These are phyloP conservation scores for Nemania serpens DNA, from an alignment of 2,329 filamentous ascomycete species.

Conservation along the genomic window DNA sequence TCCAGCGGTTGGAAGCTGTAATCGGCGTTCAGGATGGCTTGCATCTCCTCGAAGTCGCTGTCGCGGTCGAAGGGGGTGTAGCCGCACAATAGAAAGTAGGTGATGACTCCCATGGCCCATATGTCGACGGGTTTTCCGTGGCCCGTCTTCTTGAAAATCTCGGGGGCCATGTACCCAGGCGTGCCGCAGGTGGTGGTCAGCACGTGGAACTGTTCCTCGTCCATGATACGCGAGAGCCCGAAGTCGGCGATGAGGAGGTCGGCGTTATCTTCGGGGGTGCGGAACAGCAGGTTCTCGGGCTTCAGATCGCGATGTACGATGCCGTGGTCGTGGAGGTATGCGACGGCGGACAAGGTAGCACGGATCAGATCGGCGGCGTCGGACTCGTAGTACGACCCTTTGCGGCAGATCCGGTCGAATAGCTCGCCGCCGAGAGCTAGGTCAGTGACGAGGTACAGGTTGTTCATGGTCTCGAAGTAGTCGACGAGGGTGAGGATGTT, in stretches of 20 bases:
- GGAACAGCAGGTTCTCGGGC: conserved; percentile 94
- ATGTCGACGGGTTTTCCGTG: conserved; percentile 98
- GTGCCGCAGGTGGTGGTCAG: conserved; percentile 97
- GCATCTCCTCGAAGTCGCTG: conserved; percentile 98
- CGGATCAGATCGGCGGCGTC: conserved; percentile 95
- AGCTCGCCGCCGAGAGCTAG: conserved; percentile 94
- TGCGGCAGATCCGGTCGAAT: conserved; percentile 97
- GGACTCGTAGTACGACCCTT: conserved; percentile 97
- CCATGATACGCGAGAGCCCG: conserved; percentile 95
- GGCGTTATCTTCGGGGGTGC: conserved; percentile 96
- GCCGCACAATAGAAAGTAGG: conserved; percentile 96
- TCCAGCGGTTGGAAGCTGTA: conserved; percentile 93
- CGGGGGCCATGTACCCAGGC: conserved; percentile 97
- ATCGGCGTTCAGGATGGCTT: conserved; percentile 94
- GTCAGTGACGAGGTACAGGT: conserved; percentile 96
- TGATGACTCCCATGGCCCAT: conserved; percentile 98
- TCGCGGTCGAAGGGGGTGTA: conserved; percentile 98
- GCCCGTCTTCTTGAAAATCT: conserved; percentile 98
- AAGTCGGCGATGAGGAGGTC: conserved; percentile 98
- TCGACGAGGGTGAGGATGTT: conserved; percentile 98
- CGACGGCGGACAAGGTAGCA: conserved; percentile 93
- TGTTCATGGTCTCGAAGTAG: conserved; percentile 99
- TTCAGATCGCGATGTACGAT: conserved; percentile 98
- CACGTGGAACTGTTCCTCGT: conserved; percentile 97
- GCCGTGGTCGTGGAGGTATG: conserved; percentile 96